phyloP scores from a whole-genome alignment of 306 rosid genomes.

The Dalbergia cultrata region DNA sequence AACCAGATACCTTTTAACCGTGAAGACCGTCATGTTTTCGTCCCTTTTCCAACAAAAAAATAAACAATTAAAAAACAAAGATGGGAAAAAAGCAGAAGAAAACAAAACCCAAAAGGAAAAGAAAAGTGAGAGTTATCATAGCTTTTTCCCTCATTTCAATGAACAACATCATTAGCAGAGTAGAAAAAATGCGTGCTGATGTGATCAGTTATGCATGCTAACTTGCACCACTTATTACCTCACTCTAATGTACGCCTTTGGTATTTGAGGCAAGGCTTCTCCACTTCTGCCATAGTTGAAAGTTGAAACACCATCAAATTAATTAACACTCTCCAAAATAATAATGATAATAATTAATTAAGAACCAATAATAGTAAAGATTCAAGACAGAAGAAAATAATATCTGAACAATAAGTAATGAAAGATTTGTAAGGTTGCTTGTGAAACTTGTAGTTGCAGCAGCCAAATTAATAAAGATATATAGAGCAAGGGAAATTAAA shows the following conservation, averaged over 20 bases:
- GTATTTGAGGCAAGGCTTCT: slow-evolving; percentile 70
- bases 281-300: slow-evolving; percentile 46
- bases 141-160: slow-evolving; percentile 58
- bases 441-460: no score
- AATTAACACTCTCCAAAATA: neutral
- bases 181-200: slow-evolving; percentile 39
- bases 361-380: neutral
- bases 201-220: slow-evolving; percentile 51
- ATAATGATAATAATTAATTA: neutral
- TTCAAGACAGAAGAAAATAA: neutral
- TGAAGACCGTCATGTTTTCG: slow-evolving; percentile 68
- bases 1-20: slow-evolving; percentile 77
- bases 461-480: no score
- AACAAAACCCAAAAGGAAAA: slow-evolving; percentile 33
- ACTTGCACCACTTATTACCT: slow-evolving; percentile 63
- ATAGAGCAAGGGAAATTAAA: no score
- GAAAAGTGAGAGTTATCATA: slow-evolving; percentile 21
- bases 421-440: no score
- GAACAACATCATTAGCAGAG: slow-evolving; percentile 57
- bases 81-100: slow-evolving; percentile 3
- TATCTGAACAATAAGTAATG: no score
- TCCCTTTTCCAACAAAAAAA: slow-evolving; percentile 52
- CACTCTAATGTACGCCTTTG: slow-evolving; percentile 77
- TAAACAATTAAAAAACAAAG: neutral
- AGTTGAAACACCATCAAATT: slow-evolving; percentile 15